These are phyloP conservation scores for Nidula microcarpa DNA, from an alignment of 768 basidiomycete species.

Conservation along the genomic window DNA sequence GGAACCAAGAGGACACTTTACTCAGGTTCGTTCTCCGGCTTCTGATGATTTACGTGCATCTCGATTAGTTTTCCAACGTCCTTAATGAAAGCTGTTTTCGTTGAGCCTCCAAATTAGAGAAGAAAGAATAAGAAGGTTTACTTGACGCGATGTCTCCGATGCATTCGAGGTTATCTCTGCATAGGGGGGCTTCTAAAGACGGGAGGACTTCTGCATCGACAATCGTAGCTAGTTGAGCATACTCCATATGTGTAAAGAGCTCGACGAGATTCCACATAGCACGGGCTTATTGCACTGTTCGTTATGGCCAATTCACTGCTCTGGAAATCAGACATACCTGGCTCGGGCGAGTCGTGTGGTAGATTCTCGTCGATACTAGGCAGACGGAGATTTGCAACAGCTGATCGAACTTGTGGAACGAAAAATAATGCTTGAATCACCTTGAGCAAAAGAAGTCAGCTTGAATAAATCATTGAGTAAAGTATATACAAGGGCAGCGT, in stretches of 20 bases:
- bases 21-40: conserved; percentile 26
- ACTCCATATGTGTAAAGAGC: conserved; percentile 67
- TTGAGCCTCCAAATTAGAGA: too few relatives aligned
- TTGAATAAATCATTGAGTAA: background rate
- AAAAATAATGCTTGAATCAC: conserved; percentile 60
- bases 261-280: conserved; percentile 59
- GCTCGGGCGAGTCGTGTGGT: too few relatives aligned
- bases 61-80: conserved; percentile 42
- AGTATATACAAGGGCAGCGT: conserved; percentile 40
- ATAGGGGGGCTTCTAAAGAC: conserved; percentile 35
- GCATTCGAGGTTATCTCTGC: conserved; percentile 13
- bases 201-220: conserved; percentile 48
- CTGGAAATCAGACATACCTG: too few relatives aligned
- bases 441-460: conserved; percentile 13
- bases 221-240: conserved; percentile 56
- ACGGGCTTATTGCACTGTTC: conserved; percentile 27
- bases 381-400: conserved; percentile 27
- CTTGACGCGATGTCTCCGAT: too few relatives aligned
- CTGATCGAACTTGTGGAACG: conserved; percentile 65
- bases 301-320: too few relatives aligned
- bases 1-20: conserved; percentile 9
- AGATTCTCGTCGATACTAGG: conserved; percentile 16
- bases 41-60: conserved; percentile 32
- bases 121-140: too few relatives aligned
- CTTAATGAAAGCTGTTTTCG: conserved; percentile 45